These are phyloP conservation scores for Hypoxylon sp. DNA, from an alignment of 2,329 filamentous ascomycete species.

Conservation along the genomic window DNA sequence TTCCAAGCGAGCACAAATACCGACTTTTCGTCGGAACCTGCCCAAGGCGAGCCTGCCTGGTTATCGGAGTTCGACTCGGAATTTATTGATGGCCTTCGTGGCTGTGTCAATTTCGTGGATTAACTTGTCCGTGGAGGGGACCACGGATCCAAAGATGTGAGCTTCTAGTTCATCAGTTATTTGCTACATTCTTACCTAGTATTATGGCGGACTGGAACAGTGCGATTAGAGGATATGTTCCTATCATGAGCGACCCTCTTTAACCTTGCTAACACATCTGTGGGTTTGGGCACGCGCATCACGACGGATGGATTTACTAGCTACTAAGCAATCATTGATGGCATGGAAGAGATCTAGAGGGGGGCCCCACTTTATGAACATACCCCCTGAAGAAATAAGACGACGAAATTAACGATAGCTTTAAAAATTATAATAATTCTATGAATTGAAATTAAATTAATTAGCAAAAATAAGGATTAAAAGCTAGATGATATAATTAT, in stretches of 20 bases:
- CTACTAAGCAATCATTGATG: background rate
- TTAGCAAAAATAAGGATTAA: no score
- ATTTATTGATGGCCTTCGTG: constrained; percentile 47
- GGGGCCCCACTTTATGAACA: no score
- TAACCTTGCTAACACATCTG: background rate
- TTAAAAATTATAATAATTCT: no score
- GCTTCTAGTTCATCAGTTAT: constrained; percentile 1
- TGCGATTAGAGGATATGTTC: background rate
- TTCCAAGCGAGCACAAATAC: background rate
- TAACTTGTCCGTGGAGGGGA: constrained; percentile 11
- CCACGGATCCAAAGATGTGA: background rate
- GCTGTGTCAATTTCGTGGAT: constrained; percentile 48
- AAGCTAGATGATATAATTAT: no score
- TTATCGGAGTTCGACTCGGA: constrained; percentile 46
- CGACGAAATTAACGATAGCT: no score
- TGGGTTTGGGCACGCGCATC: background rate
- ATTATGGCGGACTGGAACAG: background rate
- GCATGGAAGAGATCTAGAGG: no score
- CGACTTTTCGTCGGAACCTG: background rate
- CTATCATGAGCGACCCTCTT: background rate
- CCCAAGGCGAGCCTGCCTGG: constrained; percentile 44
- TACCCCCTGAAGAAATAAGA: no score
- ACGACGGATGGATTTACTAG: background rate
- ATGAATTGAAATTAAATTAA: no score
- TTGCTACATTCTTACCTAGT: background rate